phyloP scores from a whole-genome alignment of 1,139 yeast species.

The Debaryomyces psychrophilus region DNA sequence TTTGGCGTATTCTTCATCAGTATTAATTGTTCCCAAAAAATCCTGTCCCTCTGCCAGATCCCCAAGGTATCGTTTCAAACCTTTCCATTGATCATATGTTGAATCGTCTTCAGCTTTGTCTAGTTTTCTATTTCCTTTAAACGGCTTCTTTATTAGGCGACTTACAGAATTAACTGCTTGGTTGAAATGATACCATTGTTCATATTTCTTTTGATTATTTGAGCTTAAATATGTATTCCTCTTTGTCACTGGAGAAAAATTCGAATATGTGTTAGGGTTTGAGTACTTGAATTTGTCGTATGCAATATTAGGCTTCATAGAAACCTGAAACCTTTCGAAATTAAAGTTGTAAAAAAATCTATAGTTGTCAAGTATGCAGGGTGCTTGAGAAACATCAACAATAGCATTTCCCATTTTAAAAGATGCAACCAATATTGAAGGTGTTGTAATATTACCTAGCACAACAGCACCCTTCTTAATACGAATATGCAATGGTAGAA shows the following conservation, averaged over 20 bases:
- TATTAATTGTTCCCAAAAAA: slow-evolving; percentile 34
- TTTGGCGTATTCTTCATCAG: slow-evolving; percentile 77
- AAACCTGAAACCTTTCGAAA: slow-evolving; percentile 55
- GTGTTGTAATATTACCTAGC: slow-evolving; percentile 77
- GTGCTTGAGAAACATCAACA: slow-evolving; percentile 59
- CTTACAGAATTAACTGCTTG: slow-evolving; percentile 18
- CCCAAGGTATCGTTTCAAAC: slow-evolving; percentile 47
- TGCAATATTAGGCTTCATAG: slow-evolving; percentile 70
- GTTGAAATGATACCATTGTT: slow-evolving; percentile 28
- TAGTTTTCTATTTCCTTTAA: slow-evolving; percentile 9
- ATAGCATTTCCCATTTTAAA: slow-evolving; percentile 59
- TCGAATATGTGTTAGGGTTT: slow-evolving; percentile 1
- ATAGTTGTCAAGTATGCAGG: slow-evolving; percentile 56
- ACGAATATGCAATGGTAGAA: slow-evolving; percentile 61
- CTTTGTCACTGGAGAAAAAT: background rate
- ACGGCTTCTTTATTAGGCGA: slow-evolving; percentile 2
- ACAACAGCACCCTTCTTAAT: slow-evolving; percentile 74
- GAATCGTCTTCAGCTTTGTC: slow-evolving; percentile 11
- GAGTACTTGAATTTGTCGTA: slow-evolving; percentile 33
- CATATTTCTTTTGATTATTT: slow-evolving; percentile 21
- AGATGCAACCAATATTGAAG: slow-evolving; percentile 68
- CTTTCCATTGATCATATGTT: slow-evolving; percentile 37
- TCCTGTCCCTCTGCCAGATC: slow-evolving; percentile 32
- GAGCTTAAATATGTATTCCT: background rate
- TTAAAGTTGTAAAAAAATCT: slow-evolving; percentile 47